Conservation (phyloP, 441 rosid genomes). For the Aquilaria agallochum region DNA sequence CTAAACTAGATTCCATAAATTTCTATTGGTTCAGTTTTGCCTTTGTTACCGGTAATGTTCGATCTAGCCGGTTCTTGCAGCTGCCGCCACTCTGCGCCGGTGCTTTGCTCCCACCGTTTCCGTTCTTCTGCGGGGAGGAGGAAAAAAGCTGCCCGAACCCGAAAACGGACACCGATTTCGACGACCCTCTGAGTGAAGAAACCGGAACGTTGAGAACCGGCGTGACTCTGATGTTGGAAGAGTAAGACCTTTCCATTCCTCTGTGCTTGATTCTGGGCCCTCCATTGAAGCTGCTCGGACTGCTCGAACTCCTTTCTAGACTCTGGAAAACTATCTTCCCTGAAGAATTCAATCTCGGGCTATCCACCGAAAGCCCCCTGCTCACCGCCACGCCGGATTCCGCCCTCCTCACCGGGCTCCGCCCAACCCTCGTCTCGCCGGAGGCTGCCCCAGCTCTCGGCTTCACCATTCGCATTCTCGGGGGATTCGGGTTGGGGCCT, state of each 20-base stretch:
- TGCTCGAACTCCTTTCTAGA: constrained; percentile 89
- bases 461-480: constrained; percentile 62
- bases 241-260: constrained; percentile 90
- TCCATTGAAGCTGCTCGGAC: constrained; percentile 93
- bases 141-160: constrained; percentile 78
- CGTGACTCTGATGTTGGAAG: constrained; percentile 75
- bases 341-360: constrained; percentile 88
- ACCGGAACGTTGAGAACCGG: constrained; percentile 94
- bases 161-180: constrained; percentile 55
- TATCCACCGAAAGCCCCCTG: constrained; percentile 78
- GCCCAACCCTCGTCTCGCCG: constrained; percentile 30
- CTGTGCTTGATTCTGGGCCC: constrained; percentile 74
- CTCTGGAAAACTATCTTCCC: constrained; percentile 89
- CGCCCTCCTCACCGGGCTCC: constrained; percentile 51
- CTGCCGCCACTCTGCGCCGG: constrained; percentile 25
- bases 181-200: constrained; percentile 62
- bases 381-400: constrained; percentile 23
- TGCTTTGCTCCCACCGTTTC: constrained; percentile 25
- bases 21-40: not conserved
- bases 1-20: not conserved
- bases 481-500: constrained; percentile 30
- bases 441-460: constrained; percentile 18
- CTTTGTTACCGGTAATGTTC: constrained; percentile 23
- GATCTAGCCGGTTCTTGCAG: constrained; percentile 34
- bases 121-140: constrained; percentile 56